Base-by-base conservation (phyloP, 306 rosid species). In the Vigna trinervia region DNA sequence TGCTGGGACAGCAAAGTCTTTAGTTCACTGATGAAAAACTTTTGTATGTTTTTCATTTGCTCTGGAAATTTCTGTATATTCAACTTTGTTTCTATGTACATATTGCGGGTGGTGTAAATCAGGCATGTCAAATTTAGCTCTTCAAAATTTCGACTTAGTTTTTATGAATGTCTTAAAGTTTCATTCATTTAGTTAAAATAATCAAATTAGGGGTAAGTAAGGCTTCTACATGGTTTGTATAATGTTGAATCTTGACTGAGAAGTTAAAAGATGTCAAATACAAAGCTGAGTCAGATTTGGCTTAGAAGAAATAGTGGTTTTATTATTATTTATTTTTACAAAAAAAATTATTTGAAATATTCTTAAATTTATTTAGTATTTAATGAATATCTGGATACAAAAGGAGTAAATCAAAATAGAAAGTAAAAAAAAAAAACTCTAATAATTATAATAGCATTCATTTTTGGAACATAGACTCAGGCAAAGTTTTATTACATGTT, bases 21-120 rank as follows among this genome's bases (percentile, higher is more conserved):
- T 23, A 47, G 60, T 19, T 36, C 8, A 70, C 15, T 45, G 48
- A 45, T 45, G 63, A 60, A 15, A 70, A 61, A 32, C n/a, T 76
- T 69, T 3, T 69, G 34, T 51, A 39, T 6, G 23, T n/a, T 73
- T 56, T 80, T 43, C 39, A 47, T 74, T 75, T 75, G 46, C 30
- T 51, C 36, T 41, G 41, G 60, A 45, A 66, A n/a, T 19, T 48
- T 54, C n/a, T 78, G 76, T 47, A 69, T 46, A 78, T 58, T 69
- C 47, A 19, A 30, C 71, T 36, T 32, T n/a, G 34, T 19, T 46
- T 32, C 13, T 23, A 20, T 17, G 45, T 71, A 23, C 54, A 36
- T 41, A 11, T 47, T 72, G 57, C 47, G 10, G n/a, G 43, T 56
- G 39, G 30, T 38, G 53, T 52, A 71, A n/a, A 12, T 22, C 7